Evolutionary conservation across 208 protist genomes (phyloP).

Genomic region (Trichomonas tenax): DNA sequence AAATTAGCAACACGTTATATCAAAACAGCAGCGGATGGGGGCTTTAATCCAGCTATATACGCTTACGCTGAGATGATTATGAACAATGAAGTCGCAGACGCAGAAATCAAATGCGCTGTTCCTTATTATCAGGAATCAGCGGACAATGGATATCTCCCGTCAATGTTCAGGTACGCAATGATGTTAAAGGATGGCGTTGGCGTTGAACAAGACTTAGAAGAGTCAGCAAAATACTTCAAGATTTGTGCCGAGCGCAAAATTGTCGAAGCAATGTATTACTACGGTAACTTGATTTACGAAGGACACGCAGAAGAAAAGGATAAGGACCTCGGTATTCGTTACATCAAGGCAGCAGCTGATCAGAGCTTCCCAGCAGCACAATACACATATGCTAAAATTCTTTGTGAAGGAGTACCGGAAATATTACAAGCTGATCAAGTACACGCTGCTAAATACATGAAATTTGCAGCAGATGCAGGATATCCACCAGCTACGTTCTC

Average conservation of each 20-base stretch:
- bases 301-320: not conserved
- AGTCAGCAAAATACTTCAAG: not conserved
- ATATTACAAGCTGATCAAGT: not conserved
- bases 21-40: not conserved
- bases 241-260: not conserved
- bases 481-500: not conserved
- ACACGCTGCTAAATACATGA: not conserved
- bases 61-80: not conserved
- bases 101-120: not conserved
- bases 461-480: not conserved
- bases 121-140: not conserved
- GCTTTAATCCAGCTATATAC: not conserved
- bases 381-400: not conserved
- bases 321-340: not conserved
- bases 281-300: not conserved
- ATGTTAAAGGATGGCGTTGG: not conserved
- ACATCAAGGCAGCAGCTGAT: not conserved
- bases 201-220: not conserved
- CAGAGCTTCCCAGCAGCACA: not conserved
- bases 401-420: not conserved
- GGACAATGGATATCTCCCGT: not conserved
- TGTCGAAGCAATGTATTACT: not conserved
- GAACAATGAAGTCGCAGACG: not conserved
- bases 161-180: not conserved
- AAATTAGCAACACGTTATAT: not conserved